Base-by-base conservation (phyloP, 2,329 filamentous ascomycete genomes). In the Exophiala spinifera region DNA sequence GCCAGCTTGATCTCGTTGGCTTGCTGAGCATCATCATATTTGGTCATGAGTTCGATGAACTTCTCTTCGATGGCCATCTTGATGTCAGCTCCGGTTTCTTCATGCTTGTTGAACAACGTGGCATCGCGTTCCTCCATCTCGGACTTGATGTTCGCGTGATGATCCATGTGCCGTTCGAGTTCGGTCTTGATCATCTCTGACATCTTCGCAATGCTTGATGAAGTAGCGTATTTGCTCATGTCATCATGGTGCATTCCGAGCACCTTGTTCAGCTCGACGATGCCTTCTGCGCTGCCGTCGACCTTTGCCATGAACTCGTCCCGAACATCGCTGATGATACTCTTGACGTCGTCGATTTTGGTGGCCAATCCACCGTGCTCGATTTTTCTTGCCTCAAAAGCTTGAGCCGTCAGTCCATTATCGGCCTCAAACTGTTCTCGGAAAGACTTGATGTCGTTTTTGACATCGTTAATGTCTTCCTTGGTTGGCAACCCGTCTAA, bases 21-120 rank as follows among this genome's bases (percentile, higher is more conserved):
- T 17, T 80, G 74, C 66, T 95, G 88, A 59, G 91, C 86, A 57
- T 94, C 89, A 51, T 96, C 91, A 66, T 96, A 95, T 69, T 95
- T 96, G 62, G 80, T 77, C 69, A 95, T 83, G 20, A 99, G 78
- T 49, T 91, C 88, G 55, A 82, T 81, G 63, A 96, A 84, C 67
- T 90, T 91, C 65, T 91, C 87, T 58, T 96, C 83, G 36, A 86
- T 75, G 70, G 83, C 84, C 47, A 74, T 70, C 3, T 74, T 73
- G 20, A 86, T 68, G 23, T 81, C 79, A 6, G 76, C 76, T 55
- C 79, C 79, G 51, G 76, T 74, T 63, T 85, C 81, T 19, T 83
- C 80, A 31, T 84, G 80, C 68, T 85, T 85, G 60, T 81, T 77
- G 8, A 82, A 68, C 14, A 76, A 65, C 14, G 78, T 74, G 1